phyloP scores from a whole-genome alignment of 371 early-diverging fungal species.

The Quaeritorhiza haematococci region DNA sequence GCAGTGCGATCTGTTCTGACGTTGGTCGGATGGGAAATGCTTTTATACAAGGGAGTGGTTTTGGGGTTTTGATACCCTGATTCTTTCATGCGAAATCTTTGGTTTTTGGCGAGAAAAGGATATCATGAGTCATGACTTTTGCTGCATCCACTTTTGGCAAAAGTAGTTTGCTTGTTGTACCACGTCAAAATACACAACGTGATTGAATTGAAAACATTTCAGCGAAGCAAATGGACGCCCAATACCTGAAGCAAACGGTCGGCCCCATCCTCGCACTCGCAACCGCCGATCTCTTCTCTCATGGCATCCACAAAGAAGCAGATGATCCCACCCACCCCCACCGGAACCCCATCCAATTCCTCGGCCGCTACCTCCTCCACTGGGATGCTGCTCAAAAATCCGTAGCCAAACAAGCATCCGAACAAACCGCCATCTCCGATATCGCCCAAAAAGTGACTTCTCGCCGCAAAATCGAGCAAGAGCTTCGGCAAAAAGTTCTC shows the following conservation, averaged over 20 bases:
- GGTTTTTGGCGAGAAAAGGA: no score
- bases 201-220: no score
- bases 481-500: no score
- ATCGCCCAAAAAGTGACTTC: not conserved
- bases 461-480: slow-evolving; percentile 11
- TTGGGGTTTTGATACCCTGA: no score
- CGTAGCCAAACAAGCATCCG: not conserved
- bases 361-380: slow-evolving; percentile 25
- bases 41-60: no score
- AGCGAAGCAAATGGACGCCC: slow-evolving; percentile 40
- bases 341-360: slow-evolving; percentile 17
- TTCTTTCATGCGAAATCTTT: no score
- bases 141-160: no score
- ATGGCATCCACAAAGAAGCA: slow-evolving; percentile 13
- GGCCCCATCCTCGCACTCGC: slow-evolving; percentile 27
- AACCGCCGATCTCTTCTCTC: slow-evolving; percentile 17
- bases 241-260: slow-evolving; percentile 33
- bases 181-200: no score
- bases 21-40: no score
- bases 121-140: no score
- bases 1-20: no score
- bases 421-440: slow-evolving; percentile 1
- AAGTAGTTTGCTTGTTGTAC: no score
- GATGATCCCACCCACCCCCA: not conserved
- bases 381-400: slow-evolving; percentile 7